Percentiles rank a stretch among this genome's conserved stretches.
phyloP scores from a whole-genome alignment of 805 yeast species.

The Ogataea henricii region DNA sequence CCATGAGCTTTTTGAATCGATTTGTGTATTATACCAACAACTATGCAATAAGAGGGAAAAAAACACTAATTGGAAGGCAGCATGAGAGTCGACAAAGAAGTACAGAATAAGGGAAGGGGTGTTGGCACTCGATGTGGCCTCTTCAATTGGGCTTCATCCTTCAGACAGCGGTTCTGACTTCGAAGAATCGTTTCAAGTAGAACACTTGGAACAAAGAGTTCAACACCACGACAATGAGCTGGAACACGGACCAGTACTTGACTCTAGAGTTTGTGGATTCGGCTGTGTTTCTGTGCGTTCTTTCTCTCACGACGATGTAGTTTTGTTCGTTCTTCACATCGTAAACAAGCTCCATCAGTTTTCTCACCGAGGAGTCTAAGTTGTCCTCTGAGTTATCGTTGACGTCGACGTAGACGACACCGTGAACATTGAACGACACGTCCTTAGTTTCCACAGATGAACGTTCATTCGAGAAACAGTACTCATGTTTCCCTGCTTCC shows the following conservation, averaged over 20 bases:
- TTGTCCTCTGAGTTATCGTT: conserved; percentile 68
- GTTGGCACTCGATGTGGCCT: not conserved
- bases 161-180: conserved; percentile 86
- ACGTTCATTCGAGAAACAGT: conserved; percentile 90
- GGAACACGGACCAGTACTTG: conserved; percentile 97
- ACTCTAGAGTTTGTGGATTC: conserved; percentile 96
- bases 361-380: conserved; percentile 80
- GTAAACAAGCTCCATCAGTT: conserved; percentile 70
- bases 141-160: not conserved
- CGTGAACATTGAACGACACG: conserved; percentile 93
- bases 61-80: conserved; percentile 3
- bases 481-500: conserved; percentile 71
- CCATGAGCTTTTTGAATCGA: not conserved
- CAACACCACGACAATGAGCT: conserved; percentile 77
- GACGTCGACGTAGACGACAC: conserved; percentile 81
- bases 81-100: conserved; percentile 5
- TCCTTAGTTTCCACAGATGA: conserved; percentile 75
- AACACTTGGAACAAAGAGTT: conserved; percentile 93
- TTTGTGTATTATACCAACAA: conserved; percentile 6
- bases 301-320: conserved; percentile 92
- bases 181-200: conserved; percentile 92
- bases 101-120: conserved; percentile 1
- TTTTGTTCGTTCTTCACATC: conserved; percentile 92
- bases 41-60: conserved; percentile 1
- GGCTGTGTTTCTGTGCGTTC: conserved; percentile 97